Evolutionary conservation across 78 protist species (phyloP).

Genomic region (Diacronema lutheri): DNA sequence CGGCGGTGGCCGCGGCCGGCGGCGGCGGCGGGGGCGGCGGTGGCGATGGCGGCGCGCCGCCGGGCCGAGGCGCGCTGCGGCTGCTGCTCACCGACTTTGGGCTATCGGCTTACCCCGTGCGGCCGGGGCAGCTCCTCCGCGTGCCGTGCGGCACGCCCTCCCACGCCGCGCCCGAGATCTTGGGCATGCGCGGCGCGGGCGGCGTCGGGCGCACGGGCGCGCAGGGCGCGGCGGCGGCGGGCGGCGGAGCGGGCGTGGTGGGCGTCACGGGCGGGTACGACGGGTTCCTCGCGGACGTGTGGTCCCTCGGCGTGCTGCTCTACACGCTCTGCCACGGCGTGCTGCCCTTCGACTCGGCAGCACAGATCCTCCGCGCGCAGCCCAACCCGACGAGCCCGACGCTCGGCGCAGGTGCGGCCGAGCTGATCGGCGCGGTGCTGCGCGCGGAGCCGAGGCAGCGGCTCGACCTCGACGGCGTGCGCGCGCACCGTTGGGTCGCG

Average conservation of each 20-base stretch:
- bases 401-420: neutral
- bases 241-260: no score
- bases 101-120: neutral
- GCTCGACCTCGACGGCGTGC: neutral
- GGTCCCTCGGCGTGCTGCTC: constrained; percentile 20
- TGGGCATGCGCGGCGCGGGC: no score
- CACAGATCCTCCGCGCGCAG: neutral
- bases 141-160: constrained; percentile 60
- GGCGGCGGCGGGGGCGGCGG: constrained; percentile 5
- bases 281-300: neutral
- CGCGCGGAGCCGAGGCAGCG: neutral
- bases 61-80: constrained; percentile 39
- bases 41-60: constrained; percentile 54
- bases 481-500: neutral
- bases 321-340: neutral
- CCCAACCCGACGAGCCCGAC: neutral
- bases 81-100: constrained; percentile 45
- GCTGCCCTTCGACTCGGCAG: neutral
- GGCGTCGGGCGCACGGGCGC: no score
- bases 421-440: neutral
- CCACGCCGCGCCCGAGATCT: constrained; percentile 66
- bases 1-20: constrained; percentile 2
- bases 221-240: no score
- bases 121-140: constrained; percentile 29
- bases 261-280: no score